These are phyloP conservation scores for Curvularia verruculosa DNA, from an alignment of 2,329 filamentous ascomycete genomes.

Conservation along the genomic window DNA sequence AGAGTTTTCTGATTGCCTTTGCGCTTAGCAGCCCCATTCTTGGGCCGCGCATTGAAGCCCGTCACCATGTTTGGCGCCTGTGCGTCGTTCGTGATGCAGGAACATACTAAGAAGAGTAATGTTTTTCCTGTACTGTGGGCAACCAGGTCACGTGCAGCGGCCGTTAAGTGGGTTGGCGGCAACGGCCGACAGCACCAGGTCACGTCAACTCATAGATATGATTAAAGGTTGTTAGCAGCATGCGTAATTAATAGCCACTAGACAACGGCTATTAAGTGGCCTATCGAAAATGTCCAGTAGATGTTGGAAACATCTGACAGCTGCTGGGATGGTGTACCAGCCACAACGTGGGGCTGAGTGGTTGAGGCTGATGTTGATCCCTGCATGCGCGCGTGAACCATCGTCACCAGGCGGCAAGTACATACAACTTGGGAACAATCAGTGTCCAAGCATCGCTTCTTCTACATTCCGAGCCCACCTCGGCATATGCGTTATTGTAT, in stretches of 20 bases:
- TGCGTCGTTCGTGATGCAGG: slow-evolving; percentile 4
- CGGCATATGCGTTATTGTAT: slow-evolving; percentile 20
- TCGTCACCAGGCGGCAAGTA: slow-evolving; percentile 12
- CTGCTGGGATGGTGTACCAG: slow-evolving; percentile 19
- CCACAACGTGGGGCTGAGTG: slow-evolving; percentile 29
- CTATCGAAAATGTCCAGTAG: not conserved
- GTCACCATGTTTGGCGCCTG: slow-evolving; percentile 18
- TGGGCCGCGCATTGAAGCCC: slow-evolving; percentile 18
- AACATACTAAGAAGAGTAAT: slow-evolving; percentile 15
- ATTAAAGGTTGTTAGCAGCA: not conserved
- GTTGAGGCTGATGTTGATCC: slow-evolving; percentile 20
- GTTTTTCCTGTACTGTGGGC: slow-evolving; percentile 15
- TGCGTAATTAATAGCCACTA: not conserved
- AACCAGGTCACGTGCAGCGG: not conserved
- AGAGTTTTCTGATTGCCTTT: slow-evolving; percentile 27
- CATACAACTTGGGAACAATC: slow-evolving; percentile 11
- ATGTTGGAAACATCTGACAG: not conserved
- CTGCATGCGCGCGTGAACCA: slow-evolving; percentile 22
- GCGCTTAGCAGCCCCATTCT: slow-evolving; percentile 17
- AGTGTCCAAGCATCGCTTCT: slow-evolving; percentile 7
- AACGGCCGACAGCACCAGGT: not conserved
- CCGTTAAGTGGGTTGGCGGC: not conserved
- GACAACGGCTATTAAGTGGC: not conserved
- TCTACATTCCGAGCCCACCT: not conserved
- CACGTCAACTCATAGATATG: not conserved